Base-by-base conservation (phyloP, 192 early-diverging fungal species). In the Entophlyctis helioformis region DNA sequence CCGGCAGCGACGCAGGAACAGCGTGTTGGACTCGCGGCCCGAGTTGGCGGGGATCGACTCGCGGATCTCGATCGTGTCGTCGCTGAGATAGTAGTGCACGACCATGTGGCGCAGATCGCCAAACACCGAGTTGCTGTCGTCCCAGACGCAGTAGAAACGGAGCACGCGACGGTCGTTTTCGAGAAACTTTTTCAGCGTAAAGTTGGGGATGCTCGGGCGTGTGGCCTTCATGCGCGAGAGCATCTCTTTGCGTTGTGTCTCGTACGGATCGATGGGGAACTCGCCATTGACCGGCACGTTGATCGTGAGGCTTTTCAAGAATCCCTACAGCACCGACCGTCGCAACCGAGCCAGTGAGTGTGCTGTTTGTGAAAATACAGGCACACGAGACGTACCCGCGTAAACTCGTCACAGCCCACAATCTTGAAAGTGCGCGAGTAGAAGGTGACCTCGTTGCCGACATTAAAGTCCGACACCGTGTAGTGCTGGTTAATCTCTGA, bases 101-200 rank as follows among this genome's bases (percentile, higher is more conserved):
- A 77, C 57, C 67, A 80, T 69, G 44, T 80, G 71, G 11, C 74
- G 53, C 7, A 74, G 42, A 36, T 77, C 77, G 19, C 67, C 68
- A 57, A 72, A 74, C 20, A 71, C 60, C 21, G 45, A 54, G 38
- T 58, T 63, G 33, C 59, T 76, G 56, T 79, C 76, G 51, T 77
- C 73, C 77, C 77, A 80, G 35, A 74, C 57, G 51, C 71, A 73
- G 48, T 74, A 80, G 61, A 80, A 80, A 36, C 77, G 57, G 16
- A 80, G 62, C 10, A 80, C 77, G 27, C 59, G 61, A 5, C 77
- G 62, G 56, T 80, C 77, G 56, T 72, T 67, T 44, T 77, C 70
- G 36, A 80, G 62, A 57, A 80, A 80, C 43, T 71, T 56, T 44
- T 73, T 71, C 37, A 80, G 59, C 10, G 64, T 60, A 21, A 54